Conservation (phyloP, 306 rosid genomes). For the Argentina anserina region DNA sequence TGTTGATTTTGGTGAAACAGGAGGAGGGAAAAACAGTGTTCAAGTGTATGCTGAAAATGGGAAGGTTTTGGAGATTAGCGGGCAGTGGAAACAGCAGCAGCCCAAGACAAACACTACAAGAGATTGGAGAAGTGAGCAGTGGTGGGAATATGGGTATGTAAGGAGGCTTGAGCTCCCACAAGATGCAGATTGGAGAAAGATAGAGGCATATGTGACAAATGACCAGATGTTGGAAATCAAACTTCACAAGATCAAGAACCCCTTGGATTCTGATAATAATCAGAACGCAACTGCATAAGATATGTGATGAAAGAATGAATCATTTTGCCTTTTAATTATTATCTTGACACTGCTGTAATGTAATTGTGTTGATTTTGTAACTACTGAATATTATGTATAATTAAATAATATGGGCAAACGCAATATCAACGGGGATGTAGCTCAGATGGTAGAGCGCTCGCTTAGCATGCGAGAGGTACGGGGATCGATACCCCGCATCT, state of each 20-base stretch:
- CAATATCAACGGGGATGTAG: constrained; percentile 60
- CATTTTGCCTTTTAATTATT: background rate
- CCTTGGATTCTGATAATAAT: constrained; percentile 31
- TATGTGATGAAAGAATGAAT: constrained; percentile 12
- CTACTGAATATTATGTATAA: too few relatives aligned
- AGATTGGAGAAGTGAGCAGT: constrained; percentile 79
- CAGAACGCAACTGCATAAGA: constrained; percentile 22
- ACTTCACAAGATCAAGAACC: constrained; percentile 48
- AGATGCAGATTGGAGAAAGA: constrained; percentile 72
- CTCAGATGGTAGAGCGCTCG: constrained; percentile 99
- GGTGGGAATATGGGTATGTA: constrained; percentile 96
- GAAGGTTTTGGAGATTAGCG: constrained; percentile 80
- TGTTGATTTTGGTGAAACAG: constrained; percentile 44
- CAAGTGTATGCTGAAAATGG: constrained; percentile 68
- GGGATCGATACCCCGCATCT: constrained; percentile 98
- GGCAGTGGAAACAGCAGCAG: constrained; percentile 70
- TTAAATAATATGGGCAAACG: too few relatives aligned
- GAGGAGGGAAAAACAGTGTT: constrained; percentile 52
- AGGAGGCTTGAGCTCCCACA: constrained; percentile 90
- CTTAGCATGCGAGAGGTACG: constrained; percentile 96
- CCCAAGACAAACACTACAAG: constrained; percentile 27
- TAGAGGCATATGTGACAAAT: constrained; percentile 52
- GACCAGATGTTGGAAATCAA: constrained; percentile 58
- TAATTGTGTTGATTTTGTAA: too few relatives aligned
- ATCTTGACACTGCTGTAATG: background rate